Evolutionary conservation across 2,329 filamentous ascomycete species (phyloP), one percentile per base, ranked within the genome.

Genomic region (Saccharata proteae): DNA sequence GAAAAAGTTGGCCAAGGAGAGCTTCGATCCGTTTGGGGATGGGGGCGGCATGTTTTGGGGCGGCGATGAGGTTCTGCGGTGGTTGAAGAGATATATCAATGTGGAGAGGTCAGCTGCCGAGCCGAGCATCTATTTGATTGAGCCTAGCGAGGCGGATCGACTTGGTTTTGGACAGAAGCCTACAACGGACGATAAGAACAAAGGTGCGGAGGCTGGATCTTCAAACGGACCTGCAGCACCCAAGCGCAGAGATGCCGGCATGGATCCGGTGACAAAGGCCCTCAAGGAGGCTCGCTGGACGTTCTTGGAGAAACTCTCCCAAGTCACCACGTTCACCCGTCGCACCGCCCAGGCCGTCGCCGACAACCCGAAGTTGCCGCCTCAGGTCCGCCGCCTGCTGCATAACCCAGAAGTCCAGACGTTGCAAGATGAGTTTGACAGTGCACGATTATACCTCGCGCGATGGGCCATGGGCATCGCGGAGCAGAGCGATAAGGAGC

Each of bases 401-500:
- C 77, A 75, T 49, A 94, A 92, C 42, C 86, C 86, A 0, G 86
- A 98, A 48, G 85, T 98, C 0, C 86, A 94, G 60, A 94, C 82
- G 0, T 56, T 98, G 14, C 86, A 94, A 50, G 86, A 96, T 38
- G 92, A 98, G 51, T 98, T 94, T 45, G 92, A 98, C 61, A 93
- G 85, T 46, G 90, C 92, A 4, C 73, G 90, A 41, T 69, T 98
- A 37, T 98, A 98, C 50, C 67, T 98, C 22, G 90, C 90, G 14
- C 71, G 90, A 40, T 98, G 90, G 90, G 90, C 90, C 3, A 96
- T 98, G 90, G 85, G 85, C 6, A 93, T 98, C 41, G 86, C 90
- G 0, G 92, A 98, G 54, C 90, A 98, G 60, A 88, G 86, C 46
- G 90, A 98, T 49, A 69, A 76, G 22, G 90, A 98, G 45, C 67